Percentiles rank a stretch among this genome's conserved stretches.
Evolutionary conservation across 78 protist genomes (phyloP).

Genomic region (Guillardia theta): DNA sequence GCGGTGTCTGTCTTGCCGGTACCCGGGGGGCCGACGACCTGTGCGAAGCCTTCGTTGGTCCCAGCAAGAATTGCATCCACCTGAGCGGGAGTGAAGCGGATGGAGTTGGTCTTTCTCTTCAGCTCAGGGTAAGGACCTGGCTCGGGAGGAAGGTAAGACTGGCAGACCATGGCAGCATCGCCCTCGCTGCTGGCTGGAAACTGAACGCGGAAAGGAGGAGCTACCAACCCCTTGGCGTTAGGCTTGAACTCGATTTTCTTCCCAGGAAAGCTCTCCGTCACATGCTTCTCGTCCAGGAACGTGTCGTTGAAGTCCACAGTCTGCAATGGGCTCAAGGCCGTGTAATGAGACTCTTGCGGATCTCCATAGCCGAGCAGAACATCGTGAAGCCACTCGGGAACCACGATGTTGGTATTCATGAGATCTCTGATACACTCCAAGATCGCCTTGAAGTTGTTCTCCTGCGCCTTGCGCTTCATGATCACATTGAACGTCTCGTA

Average conservation of each 20-base stretch:
- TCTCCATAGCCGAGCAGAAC: slow-evolving; percentile 49
- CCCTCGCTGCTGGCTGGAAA: not conserved
- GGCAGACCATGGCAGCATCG: not conserved
- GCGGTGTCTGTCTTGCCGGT: slow-evolving; percentile 99
- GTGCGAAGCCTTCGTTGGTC: slow-evolving; percentile 77
- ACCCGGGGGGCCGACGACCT: slow-evolving; percentile 98
- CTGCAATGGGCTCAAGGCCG: not conserved
- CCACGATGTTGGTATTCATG: slow-evolving; percentile 55
- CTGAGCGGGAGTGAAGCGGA: slow-evolving; percentile 76
- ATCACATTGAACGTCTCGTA: slow-evolving; percentile 78
- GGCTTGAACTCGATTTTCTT: not conserved
- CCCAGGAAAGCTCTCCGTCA: slow-evolving; percentile 55
- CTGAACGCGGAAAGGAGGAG: not conserved
- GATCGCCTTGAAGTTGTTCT: slow-evolving; percentile 86
- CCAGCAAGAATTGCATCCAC: slow-evolving; percentile 80
- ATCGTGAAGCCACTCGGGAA: slow-evolving; percentile 71
- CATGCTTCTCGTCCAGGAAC: slow-evolving; percentile 71
- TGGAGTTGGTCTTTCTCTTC: slow-evolving; percentile 44
- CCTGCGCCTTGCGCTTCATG: slow-evolving; percentile 75
- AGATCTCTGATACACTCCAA: slow-evolving; percentile 83
- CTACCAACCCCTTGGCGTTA: not conserved
- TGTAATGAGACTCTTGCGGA: slow-evolving; percentile 43
- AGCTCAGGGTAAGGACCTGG: slow-evolving; percentile 72
- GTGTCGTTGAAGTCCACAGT: slow-evolving; percentile 76
- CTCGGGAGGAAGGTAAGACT: slow-evolving; percentile 39